Base-by-base conservation (phyloP, 1,284 basidiomycete species). In the Boletellus sp. region DNA sequence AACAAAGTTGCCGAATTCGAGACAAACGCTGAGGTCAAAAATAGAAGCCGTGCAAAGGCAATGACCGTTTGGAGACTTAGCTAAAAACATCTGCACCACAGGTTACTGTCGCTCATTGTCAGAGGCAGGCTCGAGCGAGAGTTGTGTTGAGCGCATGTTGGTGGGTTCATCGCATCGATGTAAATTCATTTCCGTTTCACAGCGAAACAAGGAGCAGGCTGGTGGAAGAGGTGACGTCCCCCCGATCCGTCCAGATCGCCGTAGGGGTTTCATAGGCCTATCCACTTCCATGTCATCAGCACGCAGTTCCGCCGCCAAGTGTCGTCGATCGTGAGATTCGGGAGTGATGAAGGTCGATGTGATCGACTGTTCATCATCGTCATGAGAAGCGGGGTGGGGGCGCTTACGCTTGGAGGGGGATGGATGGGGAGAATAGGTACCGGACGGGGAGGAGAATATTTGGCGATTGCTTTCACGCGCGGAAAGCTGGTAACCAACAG, bases 361-460 rank as follows among this genome's bases (percentile, higher is more conserved):
- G 53, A 57, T 58, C 52, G 48, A 50, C 47, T 60, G 56, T 48
- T 57, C 47, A 45, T 55, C 50, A 54, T 64, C 55, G 48, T 61
- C 60, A 54, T 56, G 58, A 49, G 55, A 47, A 58, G 69, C 67
- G 49, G 51, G 47, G 51, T 62, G 54, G 16, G 54, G 49, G 42
- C 58, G 61, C 58, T 69, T 69, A 16, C 69, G 71, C 59, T 71
- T 71, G 22, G 59, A 61, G 30, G 68, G 67, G 50, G 69, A 73
- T 2, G 67, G 56, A n/a, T 59, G 54, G 49, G 70, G 67, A 22
- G 59, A 54, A 54, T 68, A 60, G 46, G 39, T 48, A 35, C 57
- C 59, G 40, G 59, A 53, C 8, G 49, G 45, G n/a, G 66, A 55
- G 30, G 60, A 47, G 55, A 72, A 70, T 13, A 70, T 56, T 51